Evolutionary conservation across 2,329 filamentous ascomycete species (phyloP).

Genomic region (Ascochyta lentis): DNA sequence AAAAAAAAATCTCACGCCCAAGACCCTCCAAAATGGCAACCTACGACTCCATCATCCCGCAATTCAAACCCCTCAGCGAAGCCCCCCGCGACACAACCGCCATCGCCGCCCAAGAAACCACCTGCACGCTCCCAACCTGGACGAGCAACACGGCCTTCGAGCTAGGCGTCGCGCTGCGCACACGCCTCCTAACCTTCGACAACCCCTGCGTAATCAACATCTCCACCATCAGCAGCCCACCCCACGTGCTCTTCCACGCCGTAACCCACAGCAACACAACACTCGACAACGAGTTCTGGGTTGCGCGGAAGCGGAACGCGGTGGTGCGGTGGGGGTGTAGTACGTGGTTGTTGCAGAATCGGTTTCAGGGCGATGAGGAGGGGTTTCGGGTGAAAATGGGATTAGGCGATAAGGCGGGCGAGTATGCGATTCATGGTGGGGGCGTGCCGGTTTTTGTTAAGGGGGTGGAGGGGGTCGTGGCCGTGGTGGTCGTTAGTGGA

Average conservation of each 20-base stretch:
- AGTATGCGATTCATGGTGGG: constrained; percentile 80
- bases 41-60: constrained; percentile 20
- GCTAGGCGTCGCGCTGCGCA: constrained; percentile 67
- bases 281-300: constrained; percentile 73
- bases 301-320: constrained; percentile 71
- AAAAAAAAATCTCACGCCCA: too few relatives aligned
- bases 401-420: constrained; percentile 57
- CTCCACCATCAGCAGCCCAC: constrained; percentile 58
- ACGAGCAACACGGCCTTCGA: constrained; percentile 65
- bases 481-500: constrained; percentile 77
- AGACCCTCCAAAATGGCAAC: constrained; percentile 21
- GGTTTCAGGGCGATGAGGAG: constrained; percentile 68
- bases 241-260: constrained; percentile 72
- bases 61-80: constrained; percentile 32
- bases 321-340: constrained; percentile 73
- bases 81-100: constrained; percentile 44
- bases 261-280: constrained; percentile 69
- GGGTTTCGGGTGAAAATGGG: constrained; percentile 71
- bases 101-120: constrained; percentile 50
- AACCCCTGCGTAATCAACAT: constrained; percentile 69
- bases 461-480: constrained; percentile 75
- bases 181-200: constrained; percentile 60
- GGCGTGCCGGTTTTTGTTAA: constrained; percentile 73
- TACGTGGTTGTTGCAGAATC: constrained; percentile 74
- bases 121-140: constrained; percentile 60